Conservation (phyloP, 768 basidiomycete species). For the Asterophora parasitica region DNA sequence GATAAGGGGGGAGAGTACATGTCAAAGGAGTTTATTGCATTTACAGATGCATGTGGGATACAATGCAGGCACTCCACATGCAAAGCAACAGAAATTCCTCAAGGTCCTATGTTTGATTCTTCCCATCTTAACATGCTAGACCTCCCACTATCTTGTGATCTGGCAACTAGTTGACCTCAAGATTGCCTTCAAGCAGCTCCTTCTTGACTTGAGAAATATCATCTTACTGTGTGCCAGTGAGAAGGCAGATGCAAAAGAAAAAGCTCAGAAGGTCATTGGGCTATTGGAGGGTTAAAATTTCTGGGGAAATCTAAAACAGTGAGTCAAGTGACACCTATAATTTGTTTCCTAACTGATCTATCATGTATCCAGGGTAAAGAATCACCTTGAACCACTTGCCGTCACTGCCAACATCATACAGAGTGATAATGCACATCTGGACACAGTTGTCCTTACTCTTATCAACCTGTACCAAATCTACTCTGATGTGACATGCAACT, state of each 20-base stretch:
- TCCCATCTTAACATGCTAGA: conserved; percentile 18
- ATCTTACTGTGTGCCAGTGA: conserved; percentile 7
- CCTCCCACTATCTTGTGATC: conserved; percentile 14
- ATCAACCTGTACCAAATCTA: conserved; percentile 19
- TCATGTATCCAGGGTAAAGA: conserved; percentile 13
- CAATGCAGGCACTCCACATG: too few relatives aligned
- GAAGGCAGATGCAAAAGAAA: conserved; percentile 1
- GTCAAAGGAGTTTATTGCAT: too few relatives aligned
- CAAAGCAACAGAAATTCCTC: conserved; percentile 2
- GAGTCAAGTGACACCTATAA: background rate
- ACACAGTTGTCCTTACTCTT: conserved; percentile 19
- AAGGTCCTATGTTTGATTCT: conserved; percentile 10
- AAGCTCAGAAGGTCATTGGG: conserved; percentile 6
- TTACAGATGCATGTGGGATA: too few relatives aligned
- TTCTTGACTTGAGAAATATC: background rate
- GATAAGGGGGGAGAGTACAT: too few relatives aligned
- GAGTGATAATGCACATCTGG: conserved; percentile 16
- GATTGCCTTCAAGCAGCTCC: conserved; percentile 2
- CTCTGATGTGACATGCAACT: background rate
- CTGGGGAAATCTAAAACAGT: conserved; percentile 11
- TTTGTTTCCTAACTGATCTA: conserved; percentile 1
- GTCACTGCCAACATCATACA: conserved; percentile 24
- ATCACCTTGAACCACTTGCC: conserved; percentile 24
- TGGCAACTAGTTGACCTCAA: conserved; percentile 10
- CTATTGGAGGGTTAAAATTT: conserved; percentile 6